Base-by-base conservation (phyloP, 257 asterid genomes). In the Scutellaria minor region DNA sequence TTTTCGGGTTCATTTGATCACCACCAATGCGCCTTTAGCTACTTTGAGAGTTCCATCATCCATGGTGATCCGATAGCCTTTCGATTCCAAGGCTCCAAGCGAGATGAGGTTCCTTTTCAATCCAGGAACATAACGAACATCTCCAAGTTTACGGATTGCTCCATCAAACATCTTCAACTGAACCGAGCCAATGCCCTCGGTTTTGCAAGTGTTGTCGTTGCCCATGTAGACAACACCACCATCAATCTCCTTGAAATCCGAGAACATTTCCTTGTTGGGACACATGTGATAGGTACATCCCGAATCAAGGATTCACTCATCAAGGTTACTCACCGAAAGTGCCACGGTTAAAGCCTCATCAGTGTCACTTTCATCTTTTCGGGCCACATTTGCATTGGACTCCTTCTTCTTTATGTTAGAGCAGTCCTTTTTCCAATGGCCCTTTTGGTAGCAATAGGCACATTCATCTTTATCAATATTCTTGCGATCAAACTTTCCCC, bases 351-450 rank as follows among this genome's bases (percentile, higher is more conserved):
- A 54, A 14, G 69, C 53, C 13, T 8, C n/a, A 1, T 44, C 15
- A 42, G 7, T 20, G 11, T 42, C 69, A 64, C 12, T 14, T 42
- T 15, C 31, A 12, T 5, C 68, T 20, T 64, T 44, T 9, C 31
- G 42, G 9, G 42, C n/a, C 44, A 24, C 6, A 47, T 45, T 65
- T 24, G 7, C 44, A 0, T 45, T 22, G 5, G 57, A 24, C 27
- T 24, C 27, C 1, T 24, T 14, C 12, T 65, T 27, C 10, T 5
- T 27, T 5, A 10, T 65, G 14, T 65, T 65, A 0, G 70, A 45
- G 22, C 70, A 45, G 13, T 65, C 20, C 18, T 46, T 65, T 57
- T 65, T 65, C 70, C 57, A 65, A 4, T 46, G 57, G 3, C 44
- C 70, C 18, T 45, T 65, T 45, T 65, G 7, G 3, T 13, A 58